phyloP scores from a whole-genome alignment of 2,329 filamentous ascomycete genomes.

The Immersiporthe knoxdaviesiana region DNA sequence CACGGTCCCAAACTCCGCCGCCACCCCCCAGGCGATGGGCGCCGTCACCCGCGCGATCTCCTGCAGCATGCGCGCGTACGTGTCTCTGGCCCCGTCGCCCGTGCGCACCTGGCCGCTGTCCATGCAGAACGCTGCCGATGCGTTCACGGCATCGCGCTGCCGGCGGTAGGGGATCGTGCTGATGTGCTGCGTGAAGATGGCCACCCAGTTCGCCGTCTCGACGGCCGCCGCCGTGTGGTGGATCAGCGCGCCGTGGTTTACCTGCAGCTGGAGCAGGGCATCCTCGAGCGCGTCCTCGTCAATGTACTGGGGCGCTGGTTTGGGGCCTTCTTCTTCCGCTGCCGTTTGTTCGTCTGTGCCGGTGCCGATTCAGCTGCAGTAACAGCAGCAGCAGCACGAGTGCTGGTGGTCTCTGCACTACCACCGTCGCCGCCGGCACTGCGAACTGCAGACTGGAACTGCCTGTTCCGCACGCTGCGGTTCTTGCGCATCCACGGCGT shows the following conservation, averaged over 20 bases:
- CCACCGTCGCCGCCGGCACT: slow-evolving; percentile 39
- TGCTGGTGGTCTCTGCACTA: slow-evolving; percentile 34
- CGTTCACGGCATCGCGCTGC: slow-evolving; percentile 51
- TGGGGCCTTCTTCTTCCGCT: slow-evolving; percentile 44
- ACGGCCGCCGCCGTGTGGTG: slow-evolving; percentile 65
- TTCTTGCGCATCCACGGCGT: slow-evolving; percentile 70
- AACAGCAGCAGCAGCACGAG: slow-evolving; percentile 7
- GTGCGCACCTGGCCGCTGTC: slow-evolving; percentile 74
- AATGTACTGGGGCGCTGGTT: slow-evolving; percentile 52
- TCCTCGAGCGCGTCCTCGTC: slow-evolving; percentile 73
- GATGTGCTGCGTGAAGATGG: slow-evolving; percentile 76
- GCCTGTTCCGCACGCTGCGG: slow-evolving; percentile 66
- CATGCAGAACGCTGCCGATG: slow-evolving; percentile 74
- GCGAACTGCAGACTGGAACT: slow-evolving; percentile 68
- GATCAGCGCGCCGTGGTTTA: slow-evolving; percentile 67
- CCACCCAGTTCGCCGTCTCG: slow-evolving; percentile 75
- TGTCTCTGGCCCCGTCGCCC: slow-evolving; percentile 67
- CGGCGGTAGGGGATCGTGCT: slow-evolving; percentile 74
- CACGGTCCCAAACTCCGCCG: slow-evolving; percentile 61
- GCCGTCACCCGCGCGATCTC: slow-evolving; percentile 74
- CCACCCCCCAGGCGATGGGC: slow-evolving; percentile 72
- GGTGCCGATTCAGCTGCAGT: neutral
- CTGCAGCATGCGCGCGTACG: slow-evolving; percentile 75
- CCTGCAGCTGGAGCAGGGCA: slow-evolving; percentile 70
- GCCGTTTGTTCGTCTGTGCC: slow-evolving; percentile 32